Conservation (phyloP, 2,329 filamentous ascomycete species). For the Colletotrichum sp. region DNA sequence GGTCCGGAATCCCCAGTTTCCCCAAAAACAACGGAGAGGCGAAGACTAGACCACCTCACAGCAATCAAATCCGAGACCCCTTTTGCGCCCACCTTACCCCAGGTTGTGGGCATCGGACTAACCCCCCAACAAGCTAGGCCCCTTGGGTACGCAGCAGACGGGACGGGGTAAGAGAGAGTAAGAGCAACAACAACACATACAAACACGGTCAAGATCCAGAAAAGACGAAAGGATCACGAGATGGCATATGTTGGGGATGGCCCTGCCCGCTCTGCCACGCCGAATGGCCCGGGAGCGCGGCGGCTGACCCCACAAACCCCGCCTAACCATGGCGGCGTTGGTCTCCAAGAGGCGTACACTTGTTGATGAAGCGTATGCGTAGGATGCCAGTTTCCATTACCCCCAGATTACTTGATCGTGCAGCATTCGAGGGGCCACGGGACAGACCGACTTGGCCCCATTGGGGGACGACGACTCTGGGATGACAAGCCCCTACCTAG, state of each 20-base stretch:
- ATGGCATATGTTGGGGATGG: constrained; percentile 16
- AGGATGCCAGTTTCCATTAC: constrained; percentile 23
- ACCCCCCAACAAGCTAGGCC: neutral
- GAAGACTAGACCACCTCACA: neutral
- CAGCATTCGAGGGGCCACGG: constrained; percentile 17
- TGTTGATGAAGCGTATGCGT: neutral
- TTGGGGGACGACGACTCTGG: neutral
- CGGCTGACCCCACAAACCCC: constrained; percentile 19
- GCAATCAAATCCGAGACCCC: constrained; percentile 4
- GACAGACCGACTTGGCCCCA: constrained; percentile 20
- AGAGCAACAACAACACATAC: neutral
- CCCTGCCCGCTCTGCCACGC: constrained; percentile 3
- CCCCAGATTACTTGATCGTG: constrained; percentile 27
- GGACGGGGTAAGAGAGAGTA: neutral
- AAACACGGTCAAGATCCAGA: neutral
- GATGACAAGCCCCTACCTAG: neutral
- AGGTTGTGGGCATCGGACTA: neutral
- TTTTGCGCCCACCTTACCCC: constrained; percentile 16
- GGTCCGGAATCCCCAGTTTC: neutral
- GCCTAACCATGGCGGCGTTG: neutral
- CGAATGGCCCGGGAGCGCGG: constrained; percentile 18
- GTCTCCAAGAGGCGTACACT: neutral
- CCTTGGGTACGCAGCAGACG: neutral
- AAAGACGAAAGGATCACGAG: constrained; percentile 15
- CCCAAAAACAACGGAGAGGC: neutral